Conservation (phyloP, 192 early-diverging fungal genomes). For the Entomortierella lignicola region DNA sequence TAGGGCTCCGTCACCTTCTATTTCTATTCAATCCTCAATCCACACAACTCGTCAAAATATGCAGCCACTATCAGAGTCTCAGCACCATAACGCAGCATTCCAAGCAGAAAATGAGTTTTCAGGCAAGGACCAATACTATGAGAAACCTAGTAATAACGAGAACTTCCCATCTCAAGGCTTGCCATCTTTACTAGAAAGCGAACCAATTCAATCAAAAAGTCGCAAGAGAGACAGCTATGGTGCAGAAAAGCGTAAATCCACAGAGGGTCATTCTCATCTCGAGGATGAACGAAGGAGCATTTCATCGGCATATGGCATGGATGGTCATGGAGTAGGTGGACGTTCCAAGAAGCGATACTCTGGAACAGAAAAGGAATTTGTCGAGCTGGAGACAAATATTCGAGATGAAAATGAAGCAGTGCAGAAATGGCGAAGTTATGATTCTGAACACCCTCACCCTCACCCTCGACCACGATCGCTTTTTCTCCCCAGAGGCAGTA, state of each 20-base stretch:
- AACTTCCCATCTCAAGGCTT: neutral
- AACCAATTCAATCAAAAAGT: neutral
- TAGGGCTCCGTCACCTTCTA: neutral
- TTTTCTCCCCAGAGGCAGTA: neutral
- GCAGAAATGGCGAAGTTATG: neutral
- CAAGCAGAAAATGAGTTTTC: neutral
- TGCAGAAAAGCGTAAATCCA: slow-evolving; percentile 11
- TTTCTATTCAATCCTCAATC: neutral
- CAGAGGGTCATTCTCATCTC: neutral
- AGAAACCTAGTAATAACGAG: neutral
- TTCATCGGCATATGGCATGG: neutral
- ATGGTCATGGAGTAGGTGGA: neutral
- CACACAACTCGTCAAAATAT: neutral
- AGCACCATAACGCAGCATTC: neutral
- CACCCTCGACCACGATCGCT: slow-evolving; percentile 9
- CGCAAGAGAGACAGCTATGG: slow-evolving; percentile 34
- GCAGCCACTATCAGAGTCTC: slow-evolving; percentile 2
- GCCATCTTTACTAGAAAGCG: slow-evolving; percentile 3
- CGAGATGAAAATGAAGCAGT: neutral
- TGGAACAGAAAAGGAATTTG: slow-evolving; percentile 10
- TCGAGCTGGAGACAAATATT: neutral
- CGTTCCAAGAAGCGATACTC: slow-evolving; percentile 30
- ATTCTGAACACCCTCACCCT: slow-evolving; percentile 3
- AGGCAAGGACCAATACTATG: neutral
- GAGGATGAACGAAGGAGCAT: slow-evolving; percentile 2